phyloP scores from a whole-genome alignment of 306 rosid species.

The Clitoria ternatea region DNA sequence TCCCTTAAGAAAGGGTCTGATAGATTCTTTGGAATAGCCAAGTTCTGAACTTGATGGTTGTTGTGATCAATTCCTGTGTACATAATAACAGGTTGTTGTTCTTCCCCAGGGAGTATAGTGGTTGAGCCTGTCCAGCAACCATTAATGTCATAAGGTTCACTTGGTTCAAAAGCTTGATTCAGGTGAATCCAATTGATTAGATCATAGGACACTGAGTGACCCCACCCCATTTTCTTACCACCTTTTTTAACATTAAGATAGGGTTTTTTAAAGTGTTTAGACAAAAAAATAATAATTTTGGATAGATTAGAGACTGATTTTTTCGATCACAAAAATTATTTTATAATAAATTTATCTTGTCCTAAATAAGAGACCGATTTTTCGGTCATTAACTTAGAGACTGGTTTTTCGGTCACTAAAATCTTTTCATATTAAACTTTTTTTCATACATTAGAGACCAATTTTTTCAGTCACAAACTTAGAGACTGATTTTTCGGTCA shows the following conservation, averaged over 20 bases:
- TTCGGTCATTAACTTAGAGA: no score
- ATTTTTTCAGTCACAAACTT: no score
- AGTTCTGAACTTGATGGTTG: background rate
- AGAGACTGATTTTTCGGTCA: no score
- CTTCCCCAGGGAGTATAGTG: background rate
- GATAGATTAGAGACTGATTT: no score
- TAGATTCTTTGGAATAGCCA: background rate
- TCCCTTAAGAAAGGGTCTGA: constrained; percentile 4
- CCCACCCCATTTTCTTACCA: background rate
- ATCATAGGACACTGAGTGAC: background rate
- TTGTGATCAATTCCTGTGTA: background rate
- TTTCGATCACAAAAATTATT: no score
- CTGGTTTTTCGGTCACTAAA: no score
- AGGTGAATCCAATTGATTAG: constrained; percentile 4
- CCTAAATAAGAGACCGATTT: no score
- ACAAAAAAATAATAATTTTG: no score
- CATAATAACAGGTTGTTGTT: background rate
- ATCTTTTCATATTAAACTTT: no score
- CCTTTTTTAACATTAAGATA: no score
- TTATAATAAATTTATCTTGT: no score
- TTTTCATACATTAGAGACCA: no score
- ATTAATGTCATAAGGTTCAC: background rate
- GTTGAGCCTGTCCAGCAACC: background rate
- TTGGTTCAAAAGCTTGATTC: background rate
- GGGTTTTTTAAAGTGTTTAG: background rate